Evolutionary conservation across 2,329 filamentous ascomycete species (phyloP).

Genomic region (Pseudocercospora macadamiae): DNA sequence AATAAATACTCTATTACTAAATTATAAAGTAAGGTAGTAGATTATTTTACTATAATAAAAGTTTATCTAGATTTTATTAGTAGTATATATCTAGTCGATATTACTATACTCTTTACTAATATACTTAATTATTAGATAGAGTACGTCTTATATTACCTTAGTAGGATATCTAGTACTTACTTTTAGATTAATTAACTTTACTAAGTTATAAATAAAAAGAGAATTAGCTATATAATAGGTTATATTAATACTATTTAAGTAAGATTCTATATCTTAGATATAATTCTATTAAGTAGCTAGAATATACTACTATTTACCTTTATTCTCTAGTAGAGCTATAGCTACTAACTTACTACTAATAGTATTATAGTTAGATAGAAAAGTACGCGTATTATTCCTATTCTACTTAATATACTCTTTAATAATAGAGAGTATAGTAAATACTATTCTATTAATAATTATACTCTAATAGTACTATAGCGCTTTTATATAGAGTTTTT

Average conservation of each 20-base stretch:
- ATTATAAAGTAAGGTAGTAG: not conserved
- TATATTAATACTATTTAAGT: not conserved
- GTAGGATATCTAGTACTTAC: not conserved
- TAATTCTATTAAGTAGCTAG: not conserved
- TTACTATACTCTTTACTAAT: not conserved
- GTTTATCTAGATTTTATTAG: not conserved
- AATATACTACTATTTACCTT: not conserved
- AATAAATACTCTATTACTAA: not conserved
- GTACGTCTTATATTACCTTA: not conserved
- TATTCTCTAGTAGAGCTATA: not conserved
- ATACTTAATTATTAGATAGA: not conserved
- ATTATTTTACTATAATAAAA: not conserved
- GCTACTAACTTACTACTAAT: not conserved
- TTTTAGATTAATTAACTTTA: not conserved
- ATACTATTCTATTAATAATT: not conserved
- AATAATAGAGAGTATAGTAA: not conserved
- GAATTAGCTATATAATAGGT: not conserved
- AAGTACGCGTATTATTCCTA: not conserved
- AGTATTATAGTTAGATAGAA: not conserved
- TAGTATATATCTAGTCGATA: not conserved
- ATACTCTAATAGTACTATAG: not conserved
- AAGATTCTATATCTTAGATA: not conserved
- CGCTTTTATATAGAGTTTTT: not conserved
- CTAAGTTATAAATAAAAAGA: not conserved
- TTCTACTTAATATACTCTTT: not conserved